Evolutionary conservation across 176 grass and related monocot species (phyloP), one percentile per base, ranked within the genome.

Genomic region (Aegilops speltoides): DNA sequence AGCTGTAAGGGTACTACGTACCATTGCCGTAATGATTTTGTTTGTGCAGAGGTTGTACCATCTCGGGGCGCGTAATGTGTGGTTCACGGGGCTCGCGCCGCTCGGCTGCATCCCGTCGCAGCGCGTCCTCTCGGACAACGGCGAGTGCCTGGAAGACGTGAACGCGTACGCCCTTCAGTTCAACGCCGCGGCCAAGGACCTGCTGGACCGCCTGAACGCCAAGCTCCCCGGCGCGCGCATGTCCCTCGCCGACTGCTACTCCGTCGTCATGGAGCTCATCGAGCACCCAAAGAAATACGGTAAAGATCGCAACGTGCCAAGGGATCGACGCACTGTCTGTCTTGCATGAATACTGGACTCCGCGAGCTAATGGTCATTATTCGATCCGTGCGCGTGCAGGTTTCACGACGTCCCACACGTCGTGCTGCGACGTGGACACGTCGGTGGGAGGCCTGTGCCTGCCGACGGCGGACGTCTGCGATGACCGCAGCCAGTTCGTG

Each of bases 31-130:
- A 31, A 43, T 19, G 4, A 16, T 0, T 73, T 6, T 8, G 17
- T 15, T 34, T 33, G 16, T 36, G 63, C 69, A 96, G 94, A 94
- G 92, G 79, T 38, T 96, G 60, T 94, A 99, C 87, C 3, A 78
- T 32, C 94, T 96, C 8, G 97, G 97, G 10, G 97, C 97, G 20
- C 91, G 97, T 26, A 89, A 93, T 67, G 64, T 94, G 8, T 87
- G 86, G 84, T 99, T 99, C 89, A 81, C 77, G 20, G 87, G 97
- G 43, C 79, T 99, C 32, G 92, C 92, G 14, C 97, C 97, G 5
- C 81, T 99, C 15, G 94, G 97, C 29, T 96, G 97, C 94, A 99
- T 96, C 76, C 97, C 94, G n/a, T 99, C 97, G 52, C 97, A 96
- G 86, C 83, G 97, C 68, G 92, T 89, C 8, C 78, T 79, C 50